These are phyloP conservation scores for Dillenia suffruticosa DNA, from an alignment of 164 flowering plant genomes.

Conservation along the genomic window DNA sequence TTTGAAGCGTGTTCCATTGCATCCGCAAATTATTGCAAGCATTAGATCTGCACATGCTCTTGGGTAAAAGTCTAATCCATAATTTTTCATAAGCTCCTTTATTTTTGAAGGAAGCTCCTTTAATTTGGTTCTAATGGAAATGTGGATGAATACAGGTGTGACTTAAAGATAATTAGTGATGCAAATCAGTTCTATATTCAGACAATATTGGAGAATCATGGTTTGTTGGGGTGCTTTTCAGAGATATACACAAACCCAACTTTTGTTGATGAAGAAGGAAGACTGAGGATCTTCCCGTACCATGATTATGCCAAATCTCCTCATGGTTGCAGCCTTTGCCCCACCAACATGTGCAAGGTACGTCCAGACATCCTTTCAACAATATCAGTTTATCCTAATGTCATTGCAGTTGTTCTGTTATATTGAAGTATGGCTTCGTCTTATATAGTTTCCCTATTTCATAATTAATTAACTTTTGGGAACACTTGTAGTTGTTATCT, in stretches of 20 bases:
- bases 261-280: conserved; percentile 46
- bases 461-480: too few species aligned
- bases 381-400: too few species aligned
- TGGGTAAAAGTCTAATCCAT: conserved; percentile 43
- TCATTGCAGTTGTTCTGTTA: too few species aligned
- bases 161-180: conserved; percentile 71
- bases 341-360: conserved; percentile 87
- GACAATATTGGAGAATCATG: conserved; percentile 68
- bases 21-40: conserved; percentile 45
- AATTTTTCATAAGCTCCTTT: background rate
- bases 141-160: conserved; percentile 44
- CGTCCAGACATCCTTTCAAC: too few species aligned
- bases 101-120: background rate
- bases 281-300: conserved; percentile 58
- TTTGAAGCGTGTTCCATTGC: conserved; percentile 43
- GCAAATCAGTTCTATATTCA: conserved; percentile 77
- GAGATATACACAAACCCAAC: conserved; percentile 65
- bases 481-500: too few species aligned
- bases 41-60: conserved; percentile 53
- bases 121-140: too few species aligned
- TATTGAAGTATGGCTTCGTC: too few species aligned
- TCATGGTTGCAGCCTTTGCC: conserved; percentile 68
- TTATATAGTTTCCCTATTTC: too few species aligned
- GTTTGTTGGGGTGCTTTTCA: conserved; percentile 54
- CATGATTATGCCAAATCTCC: conserved; percentile 35